phyloP scores from a whole-genome alignment of 2,329 filamentous ascomycete genomes.

The Neonectria coccinea region DNA sequence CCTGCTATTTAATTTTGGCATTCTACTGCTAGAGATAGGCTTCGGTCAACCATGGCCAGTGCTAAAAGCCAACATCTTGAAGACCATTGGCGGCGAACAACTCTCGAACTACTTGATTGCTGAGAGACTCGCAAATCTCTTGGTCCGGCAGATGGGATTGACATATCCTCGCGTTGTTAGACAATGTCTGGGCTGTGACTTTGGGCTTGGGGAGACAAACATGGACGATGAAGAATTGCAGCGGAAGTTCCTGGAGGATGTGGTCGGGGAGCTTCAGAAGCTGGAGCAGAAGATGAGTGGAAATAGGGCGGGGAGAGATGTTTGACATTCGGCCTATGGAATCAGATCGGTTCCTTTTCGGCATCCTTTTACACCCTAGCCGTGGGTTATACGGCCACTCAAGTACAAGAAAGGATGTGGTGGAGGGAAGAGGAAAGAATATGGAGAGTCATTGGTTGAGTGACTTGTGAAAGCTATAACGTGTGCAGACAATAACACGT shows the following conservation, averaged over 20 bases:
- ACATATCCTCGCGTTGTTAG: not conserved
- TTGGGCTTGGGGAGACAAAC: not conserved
- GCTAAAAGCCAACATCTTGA: not conserved
- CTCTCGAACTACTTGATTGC: not conserved
- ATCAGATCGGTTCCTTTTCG: too few species aligned
- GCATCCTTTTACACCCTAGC: too few species aligned
- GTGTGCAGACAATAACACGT: too few species aligned
- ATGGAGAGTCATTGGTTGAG: too few species aligned
- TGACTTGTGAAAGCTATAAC: too few species aligned
- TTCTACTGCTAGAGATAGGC: not conserved
- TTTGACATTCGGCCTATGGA: too few species aligned
- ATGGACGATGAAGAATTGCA: not conserved
- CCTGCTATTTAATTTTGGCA: not conserved
- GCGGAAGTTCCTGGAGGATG: not conserved
- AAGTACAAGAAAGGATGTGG: too few species aligned
- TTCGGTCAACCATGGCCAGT: not conserved
- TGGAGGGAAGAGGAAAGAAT: too few species aligned
- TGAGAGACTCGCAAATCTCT: not conserved
- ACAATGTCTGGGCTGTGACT: not conserved
- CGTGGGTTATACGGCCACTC: too few species aligned
- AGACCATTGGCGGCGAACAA: not conserved
- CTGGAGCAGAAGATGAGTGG: not conserved
- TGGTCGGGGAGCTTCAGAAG: not conserved
- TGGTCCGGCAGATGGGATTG: not conserved
- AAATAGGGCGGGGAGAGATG: too few species aligned